A percentile compares a stretch with the other conserved stretches of the same genome.
Conservation (phyloP, 2,329 filamentous ascomycete genomes). For the Apiospora marii region DNA sequence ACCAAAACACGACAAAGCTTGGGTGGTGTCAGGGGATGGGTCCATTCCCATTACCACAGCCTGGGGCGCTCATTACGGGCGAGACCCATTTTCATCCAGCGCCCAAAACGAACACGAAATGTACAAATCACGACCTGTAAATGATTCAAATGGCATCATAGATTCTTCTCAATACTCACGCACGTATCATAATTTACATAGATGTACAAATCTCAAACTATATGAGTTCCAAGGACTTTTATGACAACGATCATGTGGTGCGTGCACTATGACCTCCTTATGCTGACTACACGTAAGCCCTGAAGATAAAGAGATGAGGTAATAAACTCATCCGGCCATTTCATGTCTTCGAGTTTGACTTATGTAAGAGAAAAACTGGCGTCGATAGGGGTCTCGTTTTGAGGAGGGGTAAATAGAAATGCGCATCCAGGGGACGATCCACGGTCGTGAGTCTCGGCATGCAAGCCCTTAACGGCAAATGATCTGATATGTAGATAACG, state of each 20-base stretch:
- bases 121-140: slow-evolving; percentile 9
- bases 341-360: not conserved
- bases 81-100: not conserved
- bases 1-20: not conserved
- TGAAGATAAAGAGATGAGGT: not conserved
- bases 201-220: not conserved
- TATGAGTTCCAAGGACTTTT: not conserved
- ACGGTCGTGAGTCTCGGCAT: not conserved
- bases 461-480: not conserved
- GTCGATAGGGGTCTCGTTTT: not conserved
- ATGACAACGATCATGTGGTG: not conserved
- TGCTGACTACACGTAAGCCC: not conserved
- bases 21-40: not conserved
- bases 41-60: not conserved
- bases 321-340: not conserved
- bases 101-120: not conserved
- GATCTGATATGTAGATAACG: not conserved
- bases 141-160: slow-evolving; percentile 15
- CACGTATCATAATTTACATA: slow-evolving; percentile 13
- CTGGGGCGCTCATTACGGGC: not conserved
- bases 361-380: not conserved
- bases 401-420: not conserved
- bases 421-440: not conserved
- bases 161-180: not conserved
- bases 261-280: not conserved